Conservation (phyloP, 352 stramenopile species). For the Phytophthora hibernalis region DNA sequence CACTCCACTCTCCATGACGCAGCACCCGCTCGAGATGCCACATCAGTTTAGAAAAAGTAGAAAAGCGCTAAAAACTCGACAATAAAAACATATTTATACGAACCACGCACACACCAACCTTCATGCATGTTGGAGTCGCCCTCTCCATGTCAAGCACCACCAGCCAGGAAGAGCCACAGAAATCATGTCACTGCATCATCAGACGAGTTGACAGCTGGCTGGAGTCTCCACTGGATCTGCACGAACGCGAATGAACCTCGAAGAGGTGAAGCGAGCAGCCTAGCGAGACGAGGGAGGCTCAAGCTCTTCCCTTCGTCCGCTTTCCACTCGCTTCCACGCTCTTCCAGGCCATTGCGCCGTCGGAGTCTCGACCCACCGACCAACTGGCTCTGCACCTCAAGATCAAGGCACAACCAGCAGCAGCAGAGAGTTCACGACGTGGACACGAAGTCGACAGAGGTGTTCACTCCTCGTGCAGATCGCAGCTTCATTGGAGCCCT, state of each 20-base stretch:
- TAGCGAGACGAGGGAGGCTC: constrained; percentile 13
- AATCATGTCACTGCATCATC: neutral
- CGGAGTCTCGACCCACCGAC: constrained; percentile 8
- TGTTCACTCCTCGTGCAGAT: constrained; percentile 2
- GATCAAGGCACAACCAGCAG: neutral
- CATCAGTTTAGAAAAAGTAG: constrained; percentile 70
- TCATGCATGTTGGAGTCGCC: neutral
- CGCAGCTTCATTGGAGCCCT: constrained; percentile 8
- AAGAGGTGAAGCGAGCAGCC: constrained; percentile 5
- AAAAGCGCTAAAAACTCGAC: constrained; percentile 62
- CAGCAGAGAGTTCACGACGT: neutral
- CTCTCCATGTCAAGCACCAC: neutral
- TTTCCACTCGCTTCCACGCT: constrained; percentile 8
- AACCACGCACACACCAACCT: constrained; percentile 23
- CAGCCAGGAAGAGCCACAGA: neutral
- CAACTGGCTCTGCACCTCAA: neutral
- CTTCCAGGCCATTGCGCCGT: constrained; percentile 5
- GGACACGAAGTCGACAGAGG: neutral
- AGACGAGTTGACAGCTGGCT: constrained; percentile 1
- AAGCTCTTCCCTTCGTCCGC: constrained; percentile 13
- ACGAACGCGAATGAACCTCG: constrained; percentile 10
- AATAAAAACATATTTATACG: constrained; percentile 73
- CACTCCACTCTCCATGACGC: constrained; percentile 16
- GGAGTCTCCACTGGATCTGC: constrained; percentile 4
- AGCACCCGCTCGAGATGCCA: constrained; percentile 25